A percentile compares a stretch with the other conserved stretches of the same genome.
Evolutionary conservation across 306 rosid genomes (phyloP).

Genomic region (Datisca glomerata): DNA sequence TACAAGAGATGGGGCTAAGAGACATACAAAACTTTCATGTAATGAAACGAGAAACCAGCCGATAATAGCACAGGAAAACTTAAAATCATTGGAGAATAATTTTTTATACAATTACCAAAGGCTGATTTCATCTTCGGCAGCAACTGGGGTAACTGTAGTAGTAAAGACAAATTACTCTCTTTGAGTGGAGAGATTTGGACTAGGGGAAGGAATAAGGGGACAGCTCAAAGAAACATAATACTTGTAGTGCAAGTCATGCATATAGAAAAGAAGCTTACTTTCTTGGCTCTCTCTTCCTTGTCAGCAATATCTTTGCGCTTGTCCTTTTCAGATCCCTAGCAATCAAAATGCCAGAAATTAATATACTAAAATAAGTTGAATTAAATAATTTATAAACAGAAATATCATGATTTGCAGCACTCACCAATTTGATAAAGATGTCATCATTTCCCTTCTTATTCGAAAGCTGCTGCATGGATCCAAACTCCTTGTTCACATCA

Average conservation of each 20-base stretch:
- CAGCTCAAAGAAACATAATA: not conserved
- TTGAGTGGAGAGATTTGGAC: too few relatives aligned
- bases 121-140: too few relatives aligned
- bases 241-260: not conserved
- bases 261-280: constrained; percentile 25
- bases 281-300: constrained; percentile 84
- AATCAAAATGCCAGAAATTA: not conserved
- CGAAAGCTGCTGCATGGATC: constrained; percentile 73
- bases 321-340: constrained; percentile 85
- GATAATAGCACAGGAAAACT: not conserved
- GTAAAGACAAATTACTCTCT: too few relatives aligned
- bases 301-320: constrained; percentile 72
- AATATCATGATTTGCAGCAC: not conserved
- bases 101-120: too few relatives aligned
- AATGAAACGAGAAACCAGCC: too few relatives aligned
- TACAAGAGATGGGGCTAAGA: not conserved
- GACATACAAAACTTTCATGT: too few relatives aligned
- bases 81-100: not conserved
- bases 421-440: constrained; percentile 73
- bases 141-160: too few relatives aligned
- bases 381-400: not conserved
- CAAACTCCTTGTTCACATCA: constrained; percentile 50
- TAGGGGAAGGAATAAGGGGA: not conserved
- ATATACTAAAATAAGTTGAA: not conserved
- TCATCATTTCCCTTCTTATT: constrained; percentile 65